These are phyloP conservation scores for Alternaria rosae DNA, from an alignment of 2,329 filamentous ascomycete genomes.

Conservation along the genomic window DNA sequence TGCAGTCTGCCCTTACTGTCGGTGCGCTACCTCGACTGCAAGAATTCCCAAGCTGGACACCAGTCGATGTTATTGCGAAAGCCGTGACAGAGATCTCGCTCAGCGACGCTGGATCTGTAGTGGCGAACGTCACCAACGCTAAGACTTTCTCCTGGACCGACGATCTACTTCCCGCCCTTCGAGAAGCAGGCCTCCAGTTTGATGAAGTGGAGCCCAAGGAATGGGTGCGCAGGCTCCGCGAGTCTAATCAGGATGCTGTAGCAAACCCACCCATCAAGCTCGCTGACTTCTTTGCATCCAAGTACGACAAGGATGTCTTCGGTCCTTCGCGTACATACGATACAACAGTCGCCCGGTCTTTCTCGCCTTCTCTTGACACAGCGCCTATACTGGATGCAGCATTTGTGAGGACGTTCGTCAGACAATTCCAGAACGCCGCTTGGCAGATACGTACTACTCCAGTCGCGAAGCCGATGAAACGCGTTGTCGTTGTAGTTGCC, in stretches of 20 bases:
- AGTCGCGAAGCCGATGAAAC: slow-evolving; percentile 16
- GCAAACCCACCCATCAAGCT: slow-evolving; percentile 63
- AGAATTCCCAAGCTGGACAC: slow-evolving; percentile 46
- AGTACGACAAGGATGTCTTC: slow-evolving; percentile 54
- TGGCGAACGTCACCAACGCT: slow-evolving; percentile 64
- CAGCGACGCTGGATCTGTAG: slow-evolving; percentile 32
- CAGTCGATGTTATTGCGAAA: slow-evolving; percentile 39
- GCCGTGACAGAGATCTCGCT: slow-evolving; percentile 34
- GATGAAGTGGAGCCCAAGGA: slow-evolving; percentile 34
- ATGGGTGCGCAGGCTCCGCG: slow-evolving; percentile 45
- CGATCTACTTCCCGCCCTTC: slow-evolving; percentile 61
- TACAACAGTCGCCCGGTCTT: slow-evolving; percentile 19
- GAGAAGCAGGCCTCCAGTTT: slow-evolving; percentile 49
- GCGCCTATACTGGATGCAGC: slow-evolving; percentile 21
- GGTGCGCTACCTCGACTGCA: slow-evolving; percentile 57
- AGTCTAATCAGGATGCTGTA: slow-evolving; percentile 57
- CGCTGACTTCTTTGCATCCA: slow-evolving; percentile 61
- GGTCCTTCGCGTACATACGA: slow-evolving; percentile 23
- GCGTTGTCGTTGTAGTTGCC: slow-evolving; percentile 47
- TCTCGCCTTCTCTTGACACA: slow-evolving; percentile 23
- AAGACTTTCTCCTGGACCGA: slow-evolving; percentile 60
- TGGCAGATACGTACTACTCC: slow-evolving; percentile 10
- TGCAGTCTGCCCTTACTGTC: slow-evolving; percentile 56
- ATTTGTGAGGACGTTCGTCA: slow-evolving; percentile 29
- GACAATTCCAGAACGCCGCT: slow-evolving; percentile 29